phyloP scores from a whole-genome alignment of 1,284 basidiomycete species.

The Heliocybe sulcata region DNA sequence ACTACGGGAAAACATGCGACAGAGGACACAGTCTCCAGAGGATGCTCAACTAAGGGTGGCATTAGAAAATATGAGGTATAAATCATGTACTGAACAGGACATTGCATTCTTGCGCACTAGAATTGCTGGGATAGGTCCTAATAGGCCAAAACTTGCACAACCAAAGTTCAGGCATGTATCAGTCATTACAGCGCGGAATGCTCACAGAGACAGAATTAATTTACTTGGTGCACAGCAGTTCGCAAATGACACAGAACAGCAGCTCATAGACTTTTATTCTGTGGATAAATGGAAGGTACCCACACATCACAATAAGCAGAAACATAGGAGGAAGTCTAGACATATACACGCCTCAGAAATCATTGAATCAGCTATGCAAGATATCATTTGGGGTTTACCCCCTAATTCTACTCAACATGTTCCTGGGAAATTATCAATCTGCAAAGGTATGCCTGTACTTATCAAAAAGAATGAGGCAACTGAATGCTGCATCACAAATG shows the following conservation, averaged over 20 bases:
- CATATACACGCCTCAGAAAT: conserved; percentile 2
- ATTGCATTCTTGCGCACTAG: conserved; percentile 20
- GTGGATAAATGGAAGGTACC: conserved; percentile 13
- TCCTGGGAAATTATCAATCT: background rate
- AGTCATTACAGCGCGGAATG: conserved; percentile 22
- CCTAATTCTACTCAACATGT: background rate
- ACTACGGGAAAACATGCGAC: conserved; percentile 28
- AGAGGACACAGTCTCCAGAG: conserved; percentile 13
- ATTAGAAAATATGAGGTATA: conserved; percentile 26
- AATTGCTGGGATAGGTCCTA: conserved; percentile 8
- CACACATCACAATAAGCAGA: background rate
- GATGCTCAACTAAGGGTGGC: conserved; percentile 21
- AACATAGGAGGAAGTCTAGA: background rate
- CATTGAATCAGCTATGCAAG: background rate
- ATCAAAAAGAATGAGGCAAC: background rate
- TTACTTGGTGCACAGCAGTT: conserved; percentile 16
- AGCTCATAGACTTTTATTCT: conserved; percentile 20
- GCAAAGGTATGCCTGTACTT: background rate
- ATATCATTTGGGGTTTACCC: background rate
- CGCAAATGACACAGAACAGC: conserved; percentile 20
- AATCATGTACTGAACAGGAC: conserved; percentile 24
- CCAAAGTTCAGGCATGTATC: conserved; percentile 20
- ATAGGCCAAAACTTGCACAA: conserved; percentile 12
- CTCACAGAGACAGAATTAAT: conserved; percentile 26
- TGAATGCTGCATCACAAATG: conserved; percentile 2